Conservation (phyloP, 169 alveolate genomes). For the Nephromyces sp. region DNA sequence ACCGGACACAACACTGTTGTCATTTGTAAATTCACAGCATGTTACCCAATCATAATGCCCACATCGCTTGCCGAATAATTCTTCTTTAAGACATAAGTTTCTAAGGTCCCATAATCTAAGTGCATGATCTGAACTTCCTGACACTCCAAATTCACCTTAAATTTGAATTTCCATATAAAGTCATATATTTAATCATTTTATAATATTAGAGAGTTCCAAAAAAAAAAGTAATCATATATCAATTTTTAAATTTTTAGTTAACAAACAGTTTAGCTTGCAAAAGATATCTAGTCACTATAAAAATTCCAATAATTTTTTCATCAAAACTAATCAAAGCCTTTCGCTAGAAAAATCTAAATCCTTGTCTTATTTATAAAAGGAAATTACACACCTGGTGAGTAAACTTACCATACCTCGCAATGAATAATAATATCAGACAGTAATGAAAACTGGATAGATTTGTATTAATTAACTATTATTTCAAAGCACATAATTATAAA, state of each 20-base stretch:
- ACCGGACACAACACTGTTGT: slow-evolving; percentile 20
- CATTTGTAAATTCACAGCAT: slow-evolving; percentile 7
- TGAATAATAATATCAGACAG: not conserved
- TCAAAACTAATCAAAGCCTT: too few relatives aligned
- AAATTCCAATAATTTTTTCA: too few relatives aligned
- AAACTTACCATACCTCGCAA: not conserved
- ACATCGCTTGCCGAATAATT: not conserved
- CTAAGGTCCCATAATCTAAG: slow-evolving; percentile 8
- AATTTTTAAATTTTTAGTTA: too few relatives aligned
- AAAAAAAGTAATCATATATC: too few relatives aligned
- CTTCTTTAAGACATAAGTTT: not conserved
- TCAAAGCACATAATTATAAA: not conserved
- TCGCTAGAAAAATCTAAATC: not conserved
- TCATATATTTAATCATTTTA: too few relatives aligned
- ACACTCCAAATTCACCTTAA: slow-evolving; percentile 7
- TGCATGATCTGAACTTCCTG: slow-evolving; percentile 31
- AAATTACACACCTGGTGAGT: not conserved
- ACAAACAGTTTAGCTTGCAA: too few relatives aligned
- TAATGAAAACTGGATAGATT: not conserved
- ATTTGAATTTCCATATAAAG: too few relatives aligned
- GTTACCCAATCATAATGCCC: slow-evolving; percentile 35
- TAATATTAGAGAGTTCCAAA: too few relatives aligned
- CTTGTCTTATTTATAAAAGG: not conserved
- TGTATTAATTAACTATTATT: not conserved
- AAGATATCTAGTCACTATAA: too few relatives aligned